phyloP scores from a whole-genome alignment of 2,329 filamentous ascomycete genomes.

The Cladosporium phlei region DNA sequence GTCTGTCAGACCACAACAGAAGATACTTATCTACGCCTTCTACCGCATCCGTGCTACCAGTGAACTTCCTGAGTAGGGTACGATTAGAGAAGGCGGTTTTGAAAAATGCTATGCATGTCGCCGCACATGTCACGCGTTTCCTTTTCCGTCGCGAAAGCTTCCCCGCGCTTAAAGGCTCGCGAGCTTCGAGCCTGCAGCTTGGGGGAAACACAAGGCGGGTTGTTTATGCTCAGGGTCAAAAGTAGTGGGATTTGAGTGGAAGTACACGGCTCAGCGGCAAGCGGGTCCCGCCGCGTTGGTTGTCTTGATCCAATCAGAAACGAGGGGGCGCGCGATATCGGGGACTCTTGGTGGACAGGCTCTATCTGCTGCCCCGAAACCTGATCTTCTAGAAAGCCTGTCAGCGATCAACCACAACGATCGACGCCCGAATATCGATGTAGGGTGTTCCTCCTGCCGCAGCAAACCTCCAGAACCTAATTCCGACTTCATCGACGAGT shows the following conservation, averaged over 20 bases:
- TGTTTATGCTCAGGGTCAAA: constrained; percentile 3
- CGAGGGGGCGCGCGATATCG: neutral
- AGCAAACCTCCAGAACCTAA: neutral
- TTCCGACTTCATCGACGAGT: neutral
- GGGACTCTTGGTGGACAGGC: neutral
- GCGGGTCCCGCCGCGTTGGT: neutral
- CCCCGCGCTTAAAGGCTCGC: no score
- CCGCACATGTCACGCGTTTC: no score
- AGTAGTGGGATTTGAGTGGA: neutral
- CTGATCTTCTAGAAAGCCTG: neutral
- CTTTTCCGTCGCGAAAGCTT: no score
- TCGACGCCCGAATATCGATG: neutral
- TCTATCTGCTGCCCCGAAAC: neutral
- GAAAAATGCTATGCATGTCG: no score
- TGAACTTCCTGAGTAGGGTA: no score
- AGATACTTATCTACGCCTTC: no score
- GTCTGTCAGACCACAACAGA: no score
- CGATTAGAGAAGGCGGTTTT: no score
- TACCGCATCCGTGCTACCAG: no score
- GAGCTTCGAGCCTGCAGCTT: constrained; percentile 14
- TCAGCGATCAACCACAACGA: neutral
- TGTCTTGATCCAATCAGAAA: neutral
- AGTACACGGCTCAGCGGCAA: neutral
- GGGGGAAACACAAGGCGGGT: constrained; percentile 12
- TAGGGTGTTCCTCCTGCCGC: neutral